These are phyloP conservation scores for Candida vaughaniae DNA, from an alignment of 805 yeast genomes.

Conservation along the genomic window DNA sequence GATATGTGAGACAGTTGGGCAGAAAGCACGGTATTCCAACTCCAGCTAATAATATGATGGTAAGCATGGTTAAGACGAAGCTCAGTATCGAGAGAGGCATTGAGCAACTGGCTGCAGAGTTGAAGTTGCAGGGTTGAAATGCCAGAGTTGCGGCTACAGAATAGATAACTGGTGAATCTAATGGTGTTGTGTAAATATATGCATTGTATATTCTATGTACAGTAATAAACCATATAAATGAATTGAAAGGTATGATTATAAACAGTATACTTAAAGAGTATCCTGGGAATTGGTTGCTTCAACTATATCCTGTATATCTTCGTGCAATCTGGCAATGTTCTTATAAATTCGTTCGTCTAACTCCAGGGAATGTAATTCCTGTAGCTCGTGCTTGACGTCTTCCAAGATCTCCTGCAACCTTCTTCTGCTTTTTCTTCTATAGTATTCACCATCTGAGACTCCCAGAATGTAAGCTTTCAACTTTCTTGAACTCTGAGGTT, in stretches of 20 bases:
- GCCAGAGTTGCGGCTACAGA: no score
- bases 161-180: no score
- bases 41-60: conserved; percentile 47
- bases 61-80: conserved; percentile 43
- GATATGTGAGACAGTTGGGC: conserved; percentile 65
- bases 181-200: no score
- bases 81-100: conserved; percentile 23
- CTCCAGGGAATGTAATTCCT: no score
- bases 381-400: not conserved
- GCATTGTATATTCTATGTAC: no score
- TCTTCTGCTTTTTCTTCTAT: not conserved
- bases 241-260: no score
- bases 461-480: conserved; percentile 47
- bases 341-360: not conserved
- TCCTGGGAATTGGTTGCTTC: no score
- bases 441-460: conserved; percentile 39
- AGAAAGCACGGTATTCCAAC: conserved; percentile 41
- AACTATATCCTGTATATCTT: no score
- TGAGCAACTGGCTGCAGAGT: conserved; percentile 1
- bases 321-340: not conserved
- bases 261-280: no score
- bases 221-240: no score
- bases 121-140: no score
- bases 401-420: conserved; percentile 2
- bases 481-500: conserved; percentile 28